Evolutionary conservation across 2,329 filamentous ascomycete genomes (phyloP).

Genomic region (Botrytis tulipae): DNA sequence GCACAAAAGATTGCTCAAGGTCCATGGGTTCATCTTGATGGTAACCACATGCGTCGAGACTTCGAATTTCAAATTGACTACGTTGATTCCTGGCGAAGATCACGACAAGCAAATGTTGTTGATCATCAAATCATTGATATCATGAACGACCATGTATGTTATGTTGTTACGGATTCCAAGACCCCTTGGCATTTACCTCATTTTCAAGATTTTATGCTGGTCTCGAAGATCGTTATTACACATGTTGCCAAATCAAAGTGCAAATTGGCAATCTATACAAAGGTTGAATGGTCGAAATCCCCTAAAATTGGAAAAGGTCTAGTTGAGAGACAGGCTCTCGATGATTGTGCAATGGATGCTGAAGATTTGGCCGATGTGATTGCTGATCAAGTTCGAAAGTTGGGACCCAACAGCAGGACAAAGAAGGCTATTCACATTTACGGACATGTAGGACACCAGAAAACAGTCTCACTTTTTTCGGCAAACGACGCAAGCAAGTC

Average conservation of each 20-base stretch:
- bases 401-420: conserved; percentile 71
- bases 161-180: conserved; percentile 61
- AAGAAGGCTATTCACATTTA: conserved; percentile 79
- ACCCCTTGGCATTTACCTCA: conserved; percentile 74
- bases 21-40: conserved; percentile 73
- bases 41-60: conserved; percentile 69
- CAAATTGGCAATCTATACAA: conserved; percentile 84
- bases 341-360: conserved; percentile 70
- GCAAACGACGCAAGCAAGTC: conserved; percentile 43
- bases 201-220: conserved; percentile 72
- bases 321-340: conserved; percentile 69
- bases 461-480: conserved; percentile 60
- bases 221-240: conserved; percentile 91
- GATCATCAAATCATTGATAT: conserved; percentile 88
- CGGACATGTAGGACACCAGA: conserved; percentile 69
- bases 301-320: conserved; percentile 59
- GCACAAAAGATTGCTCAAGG: conserved; percentile 80
- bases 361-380: conserved; percentile 73
- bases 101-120: conserved; percentile 60
- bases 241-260: conserved; percentile 89
- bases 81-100: conserved; percentile 61
- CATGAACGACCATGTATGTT: conserved; percentile 71
- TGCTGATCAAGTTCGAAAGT: conserved; percentile 72
- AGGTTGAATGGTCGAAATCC: conserved; percentile 79
- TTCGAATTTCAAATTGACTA: conserved; percentile 78